These are phyloP conservation scores for Penicillium sp. DNA, from an alignment of 2,329 filamentous ascomycete species.

Conservation along the genomic window DNA sequence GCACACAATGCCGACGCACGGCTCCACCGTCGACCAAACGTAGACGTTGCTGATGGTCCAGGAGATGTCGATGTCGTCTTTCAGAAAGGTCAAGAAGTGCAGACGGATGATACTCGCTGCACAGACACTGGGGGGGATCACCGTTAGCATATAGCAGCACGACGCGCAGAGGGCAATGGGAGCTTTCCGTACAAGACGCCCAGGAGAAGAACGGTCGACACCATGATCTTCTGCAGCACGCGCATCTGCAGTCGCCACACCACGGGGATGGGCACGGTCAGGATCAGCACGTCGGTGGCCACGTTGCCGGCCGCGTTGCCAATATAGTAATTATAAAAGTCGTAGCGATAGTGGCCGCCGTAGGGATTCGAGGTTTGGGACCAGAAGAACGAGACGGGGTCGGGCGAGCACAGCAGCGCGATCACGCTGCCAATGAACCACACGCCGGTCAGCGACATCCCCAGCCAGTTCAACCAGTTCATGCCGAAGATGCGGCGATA, in stretches of 20 bases:
- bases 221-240: slow-evolving; percentile 12
- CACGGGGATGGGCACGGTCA: slow-evolving; percentile 12
- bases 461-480: slow-evolving; percentile 11
- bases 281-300: slow-evolving; percentile 14
- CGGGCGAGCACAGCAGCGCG: slow-evolving; percentile 7
- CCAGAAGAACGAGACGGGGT: slow-evolving; percentile 17
- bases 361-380: slow-evolving; percentile 2
- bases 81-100: slow-evolving; percentile 11
- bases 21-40: slow-evolving; percentile 21
- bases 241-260: slow-evolving; percentile 14
- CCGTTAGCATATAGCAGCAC: not conserved
- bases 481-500: slow-evolving; percentile 23
- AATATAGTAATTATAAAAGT: slow-evolving; percentile 15
- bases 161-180: too few species aligned
- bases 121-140: slow-evolving; percentile 12
- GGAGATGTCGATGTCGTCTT: slow-evolving; percentile 10
- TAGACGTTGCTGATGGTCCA: slow-evolving; percentile 16
- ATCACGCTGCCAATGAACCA: slow-evolving; percentile 13
- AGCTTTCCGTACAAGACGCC: slow-evolving; percentile 1
- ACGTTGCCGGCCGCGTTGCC: slow-evolving; percentile 14
- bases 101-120: slow-evolving; percentile 17
- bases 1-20: slow-evolving; percentile 19
- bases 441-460: slow-evolving; percentile 9
- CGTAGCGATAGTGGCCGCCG: slow-evolving; percentile 9
- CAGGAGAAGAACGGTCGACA: slow-evolving; percentile 12